phyloP scores from a whole-genome alignment of 305 asterid genomes.

The Fraxinus paxiana region DNA sequence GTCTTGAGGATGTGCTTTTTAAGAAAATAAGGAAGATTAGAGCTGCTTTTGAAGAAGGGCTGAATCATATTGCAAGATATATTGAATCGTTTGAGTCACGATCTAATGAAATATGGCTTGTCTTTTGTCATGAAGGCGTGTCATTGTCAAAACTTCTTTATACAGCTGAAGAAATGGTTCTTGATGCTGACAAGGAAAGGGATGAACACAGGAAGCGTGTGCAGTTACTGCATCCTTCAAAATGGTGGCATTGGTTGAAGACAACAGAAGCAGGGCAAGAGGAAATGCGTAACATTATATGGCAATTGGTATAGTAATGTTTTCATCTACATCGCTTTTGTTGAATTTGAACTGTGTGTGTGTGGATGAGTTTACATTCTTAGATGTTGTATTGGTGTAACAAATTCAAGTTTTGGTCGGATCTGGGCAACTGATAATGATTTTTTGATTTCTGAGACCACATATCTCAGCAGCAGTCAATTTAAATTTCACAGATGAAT shows the following conservation, averaged over 20 bases:
- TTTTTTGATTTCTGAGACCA: background rate
- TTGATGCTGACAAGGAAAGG: slow-evolving; percentile 44
- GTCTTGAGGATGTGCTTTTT: slow-evolving; percentile 35
- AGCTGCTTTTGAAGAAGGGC: slow-evolving; percentile 63
- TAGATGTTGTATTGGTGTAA: background rate
- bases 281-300: slow-evolving; percentile 76
- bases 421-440: background rate
- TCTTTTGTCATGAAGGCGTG: slow-evolving; percentile 85
- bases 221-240: slow-evolving; percentile 88
- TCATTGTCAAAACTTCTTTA: slow-evolving; percentile 87
- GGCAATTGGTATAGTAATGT: slow-evolving; percentile 72
- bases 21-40: slow-evolving; percentile 32
- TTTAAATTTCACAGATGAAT: background rate
- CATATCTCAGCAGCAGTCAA: background rate
- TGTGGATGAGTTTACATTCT: slow-evolving; percentile 15
- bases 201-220: slow-evolving; percentile 58
- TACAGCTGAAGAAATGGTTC: slow-evolving; percentile 75
- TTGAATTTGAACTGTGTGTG: background rate
- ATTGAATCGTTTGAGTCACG: slow-evolving; percentile 91
- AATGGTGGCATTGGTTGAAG: slow-evolving; percentile 98
- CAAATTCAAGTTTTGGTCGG: background rate
- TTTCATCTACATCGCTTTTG: slow-evolving; percentile 6
- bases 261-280: slow-evolving; percentile 83
- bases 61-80: slow-evolving; percentile 90
- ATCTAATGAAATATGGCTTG: slow-evolving; percentile 95